Evolutionary conservation across 805 yeast genomes (phyloP).

Genomic region (Candida saitoana): DNA sequence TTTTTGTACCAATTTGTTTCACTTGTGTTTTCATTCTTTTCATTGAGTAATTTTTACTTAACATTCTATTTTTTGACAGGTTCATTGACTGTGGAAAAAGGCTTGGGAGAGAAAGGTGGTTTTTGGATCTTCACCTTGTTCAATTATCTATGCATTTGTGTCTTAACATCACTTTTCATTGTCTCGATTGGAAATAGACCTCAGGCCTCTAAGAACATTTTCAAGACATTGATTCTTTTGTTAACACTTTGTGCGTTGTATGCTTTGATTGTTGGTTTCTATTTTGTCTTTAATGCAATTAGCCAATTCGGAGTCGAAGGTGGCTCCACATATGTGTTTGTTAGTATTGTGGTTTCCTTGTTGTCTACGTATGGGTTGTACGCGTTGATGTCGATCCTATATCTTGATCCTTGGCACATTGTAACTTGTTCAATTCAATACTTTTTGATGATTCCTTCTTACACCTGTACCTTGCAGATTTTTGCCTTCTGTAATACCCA

Average conservation of each 20-base stretch:
- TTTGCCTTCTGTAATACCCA: slow-evolving; percentile 98
- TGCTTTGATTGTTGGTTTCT: slow-evolving; percentile 77
- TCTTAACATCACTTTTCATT: slow-evolving; percentile 81
- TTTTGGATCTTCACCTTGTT: slow-evolving; percentile 77
- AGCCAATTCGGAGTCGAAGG: slow-evolving; percentile 38
- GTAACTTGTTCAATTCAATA: slow-evolving; percentile 83
- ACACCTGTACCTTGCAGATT: slow-evolving; percentile 87
- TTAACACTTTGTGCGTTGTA: slow-evolving; percentile 77
- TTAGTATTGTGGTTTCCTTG: slow-evolving; percentile 78
- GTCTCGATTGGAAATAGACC: slow-evolving; percentile 97
- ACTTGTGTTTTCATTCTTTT: slow-evolving; percentile 83
- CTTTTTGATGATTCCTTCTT: slow-evolving; percentile 84
- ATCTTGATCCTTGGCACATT: slow-evolving; percentile 96
- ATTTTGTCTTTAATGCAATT: slow-evolving; percentile 62
- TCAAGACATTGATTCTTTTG: slow-evolving; percentile 65
- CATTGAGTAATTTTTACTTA: slow-evolving; percentile 85
- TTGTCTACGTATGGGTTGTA: slow-evolving; percentile 91
- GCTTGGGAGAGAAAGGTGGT: slow-evolving; percentile 67
- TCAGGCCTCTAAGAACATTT: slow-evolving; percentile 84
- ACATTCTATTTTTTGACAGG: slow-evolving; percentile 93
- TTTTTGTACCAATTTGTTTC: slow-evolving; percentile 78
- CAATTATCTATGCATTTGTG: slow-evolving; percentile 80
- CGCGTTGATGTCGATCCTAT: slow-evolving; percentile 72
- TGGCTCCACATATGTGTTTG: slow-evolving; percentile 47
- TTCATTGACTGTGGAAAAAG: slow-evolving; percentile 48